Conservation (phyloP, 225 moss, liverwort and hornwort species). For the Asterella californica region DNA sequence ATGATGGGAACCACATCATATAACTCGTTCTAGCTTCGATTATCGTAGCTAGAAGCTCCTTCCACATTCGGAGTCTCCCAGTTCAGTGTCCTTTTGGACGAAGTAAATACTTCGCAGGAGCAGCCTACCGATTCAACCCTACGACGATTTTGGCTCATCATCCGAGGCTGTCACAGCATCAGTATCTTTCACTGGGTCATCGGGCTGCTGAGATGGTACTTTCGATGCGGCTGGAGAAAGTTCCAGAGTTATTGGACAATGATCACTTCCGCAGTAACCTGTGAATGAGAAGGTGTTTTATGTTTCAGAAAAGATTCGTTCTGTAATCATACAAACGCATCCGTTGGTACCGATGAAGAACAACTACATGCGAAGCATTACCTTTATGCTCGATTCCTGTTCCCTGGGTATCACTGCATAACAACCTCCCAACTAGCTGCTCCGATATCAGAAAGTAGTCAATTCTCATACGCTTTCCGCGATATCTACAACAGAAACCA, state of each 20-base stretch:
- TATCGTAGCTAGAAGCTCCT: neutral
- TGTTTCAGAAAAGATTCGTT: neutral
- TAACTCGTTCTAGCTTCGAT: neutral
- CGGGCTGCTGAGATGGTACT: neutral
- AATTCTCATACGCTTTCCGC: conserved; percentile 89
- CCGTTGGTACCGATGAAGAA: neutral
- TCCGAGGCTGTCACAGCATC: neutral
- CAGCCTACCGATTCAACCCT: neutral
- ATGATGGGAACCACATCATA: neutral
- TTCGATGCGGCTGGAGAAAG: conserved; percentile 12
- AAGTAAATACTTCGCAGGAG: neutral
- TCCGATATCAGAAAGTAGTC: conserved; percentile 68
- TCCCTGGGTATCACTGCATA: conserved; percentile 59
- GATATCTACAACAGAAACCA: conserved; percentile 49
- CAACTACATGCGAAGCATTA: conserved; percentile 16
- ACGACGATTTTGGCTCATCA: neutral
- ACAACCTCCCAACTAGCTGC: conserved; percentile 47
- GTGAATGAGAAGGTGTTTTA: neutral
- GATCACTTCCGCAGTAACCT: conserved; percentile 53
- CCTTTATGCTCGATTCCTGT: conserved; percentile 72
- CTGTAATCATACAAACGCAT: neutral
- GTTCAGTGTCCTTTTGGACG: neutral
- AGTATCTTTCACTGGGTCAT: neutral
- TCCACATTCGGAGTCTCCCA: too few species aligned
- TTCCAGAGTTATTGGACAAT: conserved; percentile 40